Percentiles rank a stretch among this genome's conserved stretches.
These are phyloP conservation scores for Yamadazyma sp. DNA, from an alignment of 1,139 yeast species.

Conservation along the genomic window DNA sequence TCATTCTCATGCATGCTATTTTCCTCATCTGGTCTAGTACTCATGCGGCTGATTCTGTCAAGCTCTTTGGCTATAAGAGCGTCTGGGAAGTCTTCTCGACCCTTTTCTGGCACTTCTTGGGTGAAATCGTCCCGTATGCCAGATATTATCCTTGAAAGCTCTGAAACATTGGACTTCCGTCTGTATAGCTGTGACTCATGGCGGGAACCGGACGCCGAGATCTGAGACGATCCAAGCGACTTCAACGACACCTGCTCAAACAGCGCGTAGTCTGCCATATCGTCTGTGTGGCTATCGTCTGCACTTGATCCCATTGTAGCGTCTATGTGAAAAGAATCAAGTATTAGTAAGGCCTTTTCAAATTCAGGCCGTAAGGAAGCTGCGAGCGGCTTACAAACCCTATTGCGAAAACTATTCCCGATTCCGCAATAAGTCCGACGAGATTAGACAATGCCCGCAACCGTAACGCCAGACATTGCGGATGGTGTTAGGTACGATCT, in stretches of 20 bases:
- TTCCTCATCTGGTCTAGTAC: conserved; percentile 9
- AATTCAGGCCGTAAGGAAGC: no score
- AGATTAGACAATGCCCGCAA: no score
- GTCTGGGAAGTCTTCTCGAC: conserved; percentile 23
- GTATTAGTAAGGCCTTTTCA: no score
- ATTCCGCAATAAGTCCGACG: no score
- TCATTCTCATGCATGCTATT: neutral
- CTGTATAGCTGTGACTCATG: conserved; percentile 1
- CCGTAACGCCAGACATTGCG: no score
- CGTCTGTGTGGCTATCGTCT: neutral
- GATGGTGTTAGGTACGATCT: no score
- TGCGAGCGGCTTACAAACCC: no score
- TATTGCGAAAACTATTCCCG: no score
- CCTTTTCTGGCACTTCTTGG: conserved; percentile 7
- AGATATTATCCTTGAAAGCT: conserved; percentile 29
- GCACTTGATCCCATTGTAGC: neutral
- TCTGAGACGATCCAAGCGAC: conserved; percentile 2
- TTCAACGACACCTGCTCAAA: conserved; percentile 1
- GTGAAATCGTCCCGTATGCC: conserved; percentile 36
- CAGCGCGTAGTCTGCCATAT: neutral
- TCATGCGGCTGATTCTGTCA: conserved; percentile 17
- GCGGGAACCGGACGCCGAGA: neutral
- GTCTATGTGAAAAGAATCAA: no score
- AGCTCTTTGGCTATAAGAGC: conserved; percentile 23
- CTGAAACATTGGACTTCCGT: conserved; percentile 19